Conservation (phyloP, 192 early-diverging fungal species). For the Gryganskiella cystojenkinii region DNA sequence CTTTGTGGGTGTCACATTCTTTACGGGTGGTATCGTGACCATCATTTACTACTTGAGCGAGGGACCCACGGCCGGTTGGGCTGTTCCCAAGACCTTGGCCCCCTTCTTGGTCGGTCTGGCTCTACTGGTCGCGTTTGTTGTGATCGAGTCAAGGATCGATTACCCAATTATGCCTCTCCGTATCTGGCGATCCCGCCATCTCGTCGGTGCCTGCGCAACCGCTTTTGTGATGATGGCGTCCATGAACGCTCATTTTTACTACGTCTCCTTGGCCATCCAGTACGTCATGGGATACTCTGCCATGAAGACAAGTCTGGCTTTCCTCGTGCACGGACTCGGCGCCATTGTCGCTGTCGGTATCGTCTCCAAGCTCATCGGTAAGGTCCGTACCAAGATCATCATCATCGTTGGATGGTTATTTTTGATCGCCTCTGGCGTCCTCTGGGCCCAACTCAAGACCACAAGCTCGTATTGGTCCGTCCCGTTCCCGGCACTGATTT, state of each 20-base stretch:
- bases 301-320: not conserved
- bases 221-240: not conserved
- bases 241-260: slow-evolving; percentile 6
- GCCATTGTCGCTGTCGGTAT: not conserved
- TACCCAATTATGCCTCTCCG: slow-evolving; percentile 12
- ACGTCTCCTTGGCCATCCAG: slow-evolving; percentile 2
- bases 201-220: slow-evolving; percentile 1
- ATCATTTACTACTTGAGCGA: slow-evolving; percentile 28
- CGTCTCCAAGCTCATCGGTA: not conserved
- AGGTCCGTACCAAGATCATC: slow-evolving; percentile 9
- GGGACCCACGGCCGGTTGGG: slow-evolving; percentile 9
- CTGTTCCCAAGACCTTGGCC: not conserved
- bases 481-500: slow-evolving; percentile 11
- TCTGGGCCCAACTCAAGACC: slow-evolving; percentile 9
- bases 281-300: slow-evolving; percentile 1
- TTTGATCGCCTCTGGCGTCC: slow-evolving; percentile 14
- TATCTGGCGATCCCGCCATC: slow-evolving; percentile 9
- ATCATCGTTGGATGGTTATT: slow-evolving; percentile 10
- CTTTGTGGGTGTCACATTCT: slow-evolving; percentile 10
- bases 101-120: not conserved
- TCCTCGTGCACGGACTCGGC: slow-evolving; percentile 8
- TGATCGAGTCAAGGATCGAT: slow-evolving; percentile 2
- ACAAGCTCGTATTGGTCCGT: slow-evolving; percentile 11
- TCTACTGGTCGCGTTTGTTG: slow-evolving; percentile 1
- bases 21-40: slow-evolving; percentile 13